Evolutionary conservation across 805 yeast genomes (phyloP).

Genomic region (Ogataea angusta): DNA sequence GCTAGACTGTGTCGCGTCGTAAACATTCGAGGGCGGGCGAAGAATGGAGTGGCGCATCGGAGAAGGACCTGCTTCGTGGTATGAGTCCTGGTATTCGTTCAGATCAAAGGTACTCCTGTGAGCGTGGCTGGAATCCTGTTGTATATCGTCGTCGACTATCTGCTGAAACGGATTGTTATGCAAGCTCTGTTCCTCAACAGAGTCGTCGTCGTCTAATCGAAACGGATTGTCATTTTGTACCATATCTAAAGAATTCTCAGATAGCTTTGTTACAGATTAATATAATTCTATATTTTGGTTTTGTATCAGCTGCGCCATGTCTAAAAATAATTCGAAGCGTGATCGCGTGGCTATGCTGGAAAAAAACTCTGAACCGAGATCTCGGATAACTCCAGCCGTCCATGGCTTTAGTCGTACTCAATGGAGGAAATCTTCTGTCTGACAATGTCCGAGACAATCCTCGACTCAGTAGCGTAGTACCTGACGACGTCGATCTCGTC

Average conservation of each 20-base stretch:
- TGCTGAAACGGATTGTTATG: constrained; percentile 3
- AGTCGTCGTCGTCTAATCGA: constrained; percentile 14
- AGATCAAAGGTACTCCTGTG: constrained; percentile 5
- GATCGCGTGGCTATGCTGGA: constrained; percentile 5
- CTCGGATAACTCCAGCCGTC: constrained; percentile 1
- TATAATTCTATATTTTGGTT: constrained; percentile 7
- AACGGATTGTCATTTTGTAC: constrained; percentile 12
- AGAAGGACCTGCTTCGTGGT: constrained; percentile 2
- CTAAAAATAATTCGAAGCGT: background rate
- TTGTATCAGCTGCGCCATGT: constrained; percentile 8
- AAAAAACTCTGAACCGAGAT: background rate
- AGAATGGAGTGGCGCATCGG: constrained; percentile 3
- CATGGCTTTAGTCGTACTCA: constrained; percentile 20
- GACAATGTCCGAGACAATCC: constrained; percentile 16
- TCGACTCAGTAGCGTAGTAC: constrained; percentile 16
- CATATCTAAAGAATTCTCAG: background rate
- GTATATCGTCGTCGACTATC: background rate
- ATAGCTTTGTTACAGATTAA: background rate
- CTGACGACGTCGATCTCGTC: constrained; percentile 44
- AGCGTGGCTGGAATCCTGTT: background rate
- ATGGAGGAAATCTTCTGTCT: constrained; percentile 21
- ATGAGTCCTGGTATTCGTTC: constrained; percentile 4
- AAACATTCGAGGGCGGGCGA: constrained; percentile 8
- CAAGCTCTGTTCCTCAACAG: constrained; percentile 2
- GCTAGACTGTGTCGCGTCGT: constrained; percentile 6